phyloP scores from a whole-genome alignment of 768 basidiomycete species.

The Daedaleopsis nitida region DNA sequence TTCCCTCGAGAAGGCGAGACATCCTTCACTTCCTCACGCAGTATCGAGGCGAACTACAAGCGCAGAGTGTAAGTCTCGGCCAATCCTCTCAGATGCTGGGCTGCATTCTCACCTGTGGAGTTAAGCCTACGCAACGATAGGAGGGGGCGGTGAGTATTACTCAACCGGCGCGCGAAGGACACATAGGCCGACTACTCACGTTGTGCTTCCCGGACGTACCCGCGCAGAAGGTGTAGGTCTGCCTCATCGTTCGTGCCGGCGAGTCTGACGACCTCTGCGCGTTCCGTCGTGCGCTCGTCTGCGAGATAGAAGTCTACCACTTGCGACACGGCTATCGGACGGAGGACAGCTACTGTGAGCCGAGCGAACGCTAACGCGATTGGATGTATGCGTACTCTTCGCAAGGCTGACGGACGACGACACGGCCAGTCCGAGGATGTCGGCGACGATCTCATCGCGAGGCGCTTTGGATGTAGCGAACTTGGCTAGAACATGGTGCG shows the following conservation, averaged over 20 bases:
- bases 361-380: no score
- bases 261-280: slow-evolving; percentile 40
- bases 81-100: no score
- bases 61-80: no score
- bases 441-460: slow-evolving; percentile 45
- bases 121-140: neutral
- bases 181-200: slow-evolving; percentile 41
- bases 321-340: slow-evolving; percentile 43
- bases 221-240: slow-evolving; percentile 40
- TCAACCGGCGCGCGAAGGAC: neutral
- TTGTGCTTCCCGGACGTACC: slow-evolving; percentile 56
- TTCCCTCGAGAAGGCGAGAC: slow-evolving; percentile 39
- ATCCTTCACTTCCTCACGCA: slow-evolving; percentile 32
- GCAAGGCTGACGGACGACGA: slow-evolving; percentile 48
- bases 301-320: slow-evolving; percentile 58
- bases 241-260: slow-evolving; percentile 34
- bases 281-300: slow-evolving; percentile 40
- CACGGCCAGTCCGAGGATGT: slow-evolving; percentile 49
- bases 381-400: slow-evolving; percentile 36
- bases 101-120: neutral
- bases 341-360: neutral
- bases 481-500: slow-evolving; percentile 41
- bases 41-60: slow-evolving; percentile 42
- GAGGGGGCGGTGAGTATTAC: neutral
- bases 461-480: slow-evolving; percentile 38